A percentile compares a stretch with the other conserved stretches of the same genome.
Conservation (phyloP, 352 stramenopile genomes). For the Pythium diclinum region DNA sequence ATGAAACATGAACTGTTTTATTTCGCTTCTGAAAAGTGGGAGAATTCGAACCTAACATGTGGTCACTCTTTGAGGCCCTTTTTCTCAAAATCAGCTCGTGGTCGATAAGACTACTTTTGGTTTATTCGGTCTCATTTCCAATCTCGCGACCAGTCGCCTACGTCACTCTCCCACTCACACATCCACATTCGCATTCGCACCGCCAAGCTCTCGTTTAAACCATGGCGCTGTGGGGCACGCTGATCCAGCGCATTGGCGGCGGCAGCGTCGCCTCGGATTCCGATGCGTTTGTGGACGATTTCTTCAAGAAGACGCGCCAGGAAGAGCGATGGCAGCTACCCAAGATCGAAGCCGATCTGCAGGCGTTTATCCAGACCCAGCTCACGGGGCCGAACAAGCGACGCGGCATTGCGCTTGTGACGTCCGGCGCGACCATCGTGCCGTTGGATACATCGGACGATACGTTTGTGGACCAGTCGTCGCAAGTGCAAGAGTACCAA, state of each 20-base stretch:
- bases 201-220: neutral
- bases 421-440: constrained; percentile 73
- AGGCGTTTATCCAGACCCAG: constrained; percentile 61
- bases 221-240: constrained; percentile 82
- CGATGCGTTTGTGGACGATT: constrained; percentile 72
- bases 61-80: too few species aligned
- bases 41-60: too few species aligned
- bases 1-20: too few species aligned
- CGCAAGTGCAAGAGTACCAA: constrained; percentile 72
- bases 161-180: constrained; percentile 14
- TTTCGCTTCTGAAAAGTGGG: too few species aligned
- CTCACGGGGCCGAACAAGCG: constrained; percentile 34
- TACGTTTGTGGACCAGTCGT: constrained; percentile 73
- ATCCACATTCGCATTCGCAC: constrained; percentile 5
- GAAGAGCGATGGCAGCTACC: constrained; percentile 57
- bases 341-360: constrained; percentile 34
- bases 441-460: constrained; percentile 59
- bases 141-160: neutral
- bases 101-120: too few species aligned
- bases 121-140: too few species aligned
- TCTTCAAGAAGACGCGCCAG: constrained; percentile 73
- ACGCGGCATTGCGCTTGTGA: constrained; percentile 78
- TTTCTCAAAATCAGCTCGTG: too few species aligned
- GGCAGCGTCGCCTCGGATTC: constrained; percentile 51
- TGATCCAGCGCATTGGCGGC: constrained; percentile 71